phyloP scores from a whole-genome alignment of 1,139 yeast species.

The Geotrichum bryndzae region DNA sequence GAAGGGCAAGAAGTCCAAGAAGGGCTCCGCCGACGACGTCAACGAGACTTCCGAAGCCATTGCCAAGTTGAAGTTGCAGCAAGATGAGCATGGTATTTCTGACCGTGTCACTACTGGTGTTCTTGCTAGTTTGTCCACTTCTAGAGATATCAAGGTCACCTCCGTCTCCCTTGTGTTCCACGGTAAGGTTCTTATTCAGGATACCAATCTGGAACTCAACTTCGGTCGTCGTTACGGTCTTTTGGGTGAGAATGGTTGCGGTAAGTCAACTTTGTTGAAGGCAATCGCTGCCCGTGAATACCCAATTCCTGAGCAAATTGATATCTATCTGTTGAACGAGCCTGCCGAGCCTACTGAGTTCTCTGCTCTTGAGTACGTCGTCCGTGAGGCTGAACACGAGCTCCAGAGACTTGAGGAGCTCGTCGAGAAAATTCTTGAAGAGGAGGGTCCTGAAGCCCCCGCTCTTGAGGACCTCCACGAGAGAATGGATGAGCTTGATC shows the following conservation, averaged over 20 bases:
- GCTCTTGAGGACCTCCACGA: conserved; percentile 84
- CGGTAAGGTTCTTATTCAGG: conserved; percentile 94
- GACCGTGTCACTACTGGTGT: conserved; percentile 99
- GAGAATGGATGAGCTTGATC: conserved; percentile 94
- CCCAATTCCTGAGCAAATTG: conserved; percentile 89
- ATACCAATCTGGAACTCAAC: conserved; percentile 84
- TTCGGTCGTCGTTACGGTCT: conserved; percentile 89
- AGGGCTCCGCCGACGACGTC: conserved; percentile 44
- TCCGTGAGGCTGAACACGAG: conserved; percentile 90
- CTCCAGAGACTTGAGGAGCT: conserved; percentile 84
- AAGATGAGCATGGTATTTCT: conserved; percentile 86
- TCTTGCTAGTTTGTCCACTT: conserved; percentile 76
- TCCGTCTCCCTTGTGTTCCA: conserved; percentile 91
- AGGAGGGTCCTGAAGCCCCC: conserved; percentile 91
- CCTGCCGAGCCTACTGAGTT: conserved; percentile 93
- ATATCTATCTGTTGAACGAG: conserved; percentile 87
- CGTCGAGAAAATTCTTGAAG: conserved; percentile 83
- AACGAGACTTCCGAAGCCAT: conserved; percentile 60
- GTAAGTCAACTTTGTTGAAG: conserved; percentile 90
- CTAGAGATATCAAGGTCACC: conserved; percentile 88
- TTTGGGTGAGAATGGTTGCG: conserved; percentile 98
- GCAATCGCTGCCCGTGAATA: conserved; percentile 93
- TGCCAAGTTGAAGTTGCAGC: conserved; percentile 82
- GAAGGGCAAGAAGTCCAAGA: conserved; percentile 55
- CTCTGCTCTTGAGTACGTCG: conserved; percentile 94